Evolutionary conservation across 2,329 filamentous ascomycete species (phyloP).

Genomic region (Ceratocystis variospora): DNA sequence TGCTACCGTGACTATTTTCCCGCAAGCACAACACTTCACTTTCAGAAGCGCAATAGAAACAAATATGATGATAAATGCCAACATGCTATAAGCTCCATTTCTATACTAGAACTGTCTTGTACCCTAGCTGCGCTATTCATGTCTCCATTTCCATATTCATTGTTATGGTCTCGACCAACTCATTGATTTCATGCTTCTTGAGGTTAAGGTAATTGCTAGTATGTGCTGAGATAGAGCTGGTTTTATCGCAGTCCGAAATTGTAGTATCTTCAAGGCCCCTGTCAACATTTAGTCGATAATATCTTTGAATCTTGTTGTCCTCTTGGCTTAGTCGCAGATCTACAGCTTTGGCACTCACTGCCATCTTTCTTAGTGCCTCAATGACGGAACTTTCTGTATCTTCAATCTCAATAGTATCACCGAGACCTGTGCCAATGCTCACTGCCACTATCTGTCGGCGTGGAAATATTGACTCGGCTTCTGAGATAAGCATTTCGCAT

Average conservation of each 20-base stretch:
- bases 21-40: too few species aligned
- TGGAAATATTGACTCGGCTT: slow-evolving; percentile 23
- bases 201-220: slow-evolving; percentile 21
- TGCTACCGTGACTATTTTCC: too few species aligned
- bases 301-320: slow-evolving; percentile 20
- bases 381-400: slow-evolving; percentile 10
- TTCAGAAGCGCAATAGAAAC: too few species aligned
- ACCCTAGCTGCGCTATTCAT: too few species aligned
- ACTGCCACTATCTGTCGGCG: slow-evolving; percentile 19
- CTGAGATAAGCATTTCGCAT: slow-evolving; percentile 23
- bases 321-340: slow-evolving; percentile 9
- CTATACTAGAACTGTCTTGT: too few species aligned
- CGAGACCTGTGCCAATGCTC: slow-evolving; percentile 24
- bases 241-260: slow-evolving; percentile 23
- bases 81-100: too few species aligned
- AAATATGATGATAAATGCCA: too few species aligned
- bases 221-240: slow-evolving; percentile 21
- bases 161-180: not conserved
- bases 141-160: too few species aligned
- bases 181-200: not conserved
- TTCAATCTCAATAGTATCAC: slow-evolving; percentile 20
- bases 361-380: not conserved
- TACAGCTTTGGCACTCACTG: not conserved
- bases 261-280: slow-evolving; percentile 23
- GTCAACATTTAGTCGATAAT: slow-evolving; percentile 24